Evolutionary conservation across 1,139 yeast genomes (phyloP).

Genomic region (Debaryomycetaceae sp.): DNA sequence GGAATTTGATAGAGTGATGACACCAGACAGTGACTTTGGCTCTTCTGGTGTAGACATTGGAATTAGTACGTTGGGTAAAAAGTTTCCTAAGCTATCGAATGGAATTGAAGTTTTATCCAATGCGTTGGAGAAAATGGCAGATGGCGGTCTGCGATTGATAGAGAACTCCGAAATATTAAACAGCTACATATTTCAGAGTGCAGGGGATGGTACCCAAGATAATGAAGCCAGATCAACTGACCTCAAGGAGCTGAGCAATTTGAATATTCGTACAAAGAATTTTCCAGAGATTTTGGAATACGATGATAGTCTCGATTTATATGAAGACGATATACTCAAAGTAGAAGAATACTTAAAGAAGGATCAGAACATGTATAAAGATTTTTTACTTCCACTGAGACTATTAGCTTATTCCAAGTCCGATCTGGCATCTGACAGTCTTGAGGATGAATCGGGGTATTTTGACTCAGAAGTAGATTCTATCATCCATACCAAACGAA

Average conservation of each 20-base stretch:
- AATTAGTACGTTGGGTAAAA: conserved; percentile 1
- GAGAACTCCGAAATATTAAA: conserved; percentile 30
- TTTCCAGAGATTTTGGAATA: not conserved
- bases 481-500: not conserved
- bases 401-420: not conserved
- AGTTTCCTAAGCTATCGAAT: conserved; percentile 15
- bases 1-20: not conserved
- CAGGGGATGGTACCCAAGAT: not conserved
- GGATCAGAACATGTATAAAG: not conserved
- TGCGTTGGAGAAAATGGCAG: conserved; percentile 27
- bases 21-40: not conserved
- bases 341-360: conserved; percentile 1
- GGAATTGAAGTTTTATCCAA: conserved; percentile 29
- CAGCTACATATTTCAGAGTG: conserved; percentile 15
- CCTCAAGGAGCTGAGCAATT: not conserved
- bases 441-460: not conserved
- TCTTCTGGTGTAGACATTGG: not conserved
- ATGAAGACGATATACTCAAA: conserved; percentile 20
- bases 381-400: not conserved
- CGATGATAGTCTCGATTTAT: conserved; percentile 10
- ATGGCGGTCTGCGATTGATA: conserved; percentile 24
- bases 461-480: not conserved
- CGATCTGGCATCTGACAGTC: not conserved
- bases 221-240: not conserved
- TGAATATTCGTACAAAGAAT: not conserved